phyloP scores from a whole-genome alignment of 192 early-diverging fungal genomes.

The Ambispora gerdemannii region DNA sequence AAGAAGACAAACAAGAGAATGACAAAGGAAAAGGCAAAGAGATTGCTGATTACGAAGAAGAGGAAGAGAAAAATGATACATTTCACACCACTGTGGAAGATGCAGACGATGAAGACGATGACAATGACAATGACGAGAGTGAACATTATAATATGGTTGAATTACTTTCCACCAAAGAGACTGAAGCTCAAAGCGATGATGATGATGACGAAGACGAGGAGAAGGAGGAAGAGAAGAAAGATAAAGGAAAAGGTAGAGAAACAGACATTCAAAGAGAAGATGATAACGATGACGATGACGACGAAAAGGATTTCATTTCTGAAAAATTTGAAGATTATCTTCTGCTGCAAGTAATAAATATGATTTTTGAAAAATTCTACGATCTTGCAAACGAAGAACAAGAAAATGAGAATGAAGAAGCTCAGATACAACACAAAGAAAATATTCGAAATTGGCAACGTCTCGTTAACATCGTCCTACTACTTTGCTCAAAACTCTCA shows the following conservation, averaged over 20 bases:
- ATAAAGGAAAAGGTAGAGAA: no score
- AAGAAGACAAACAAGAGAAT: no score
- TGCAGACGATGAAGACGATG: neutral
- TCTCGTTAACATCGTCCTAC: constrained; percentile 5
- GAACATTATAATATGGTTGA: no score
- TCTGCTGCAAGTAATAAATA: neutral
- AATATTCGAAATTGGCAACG: constrained; percentile 16
- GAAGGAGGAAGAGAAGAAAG: no score
- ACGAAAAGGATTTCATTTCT: neutral
- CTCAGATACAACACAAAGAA: no score
- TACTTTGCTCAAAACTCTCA: constrained; percentile 4
- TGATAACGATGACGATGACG: neutral
- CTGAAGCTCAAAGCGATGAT: no score
- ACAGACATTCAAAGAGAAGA: no score
- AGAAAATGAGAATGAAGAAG: neutral
- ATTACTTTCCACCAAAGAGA: no score
- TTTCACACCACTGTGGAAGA: neutral
- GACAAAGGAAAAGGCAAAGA: neutral
- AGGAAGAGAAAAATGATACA: no score
- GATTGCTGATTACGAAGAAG: no score
- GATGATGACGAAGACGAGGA: no score
- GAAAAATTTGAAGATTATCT: constrained; percentile 11
- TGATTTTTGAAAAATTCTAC: neutral
- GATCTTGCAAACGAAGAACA: neutral
- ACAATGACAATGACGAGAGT: no score